Conservation (phyloP, 345 rosid genomes). For the Gossypium australe region DNA sequence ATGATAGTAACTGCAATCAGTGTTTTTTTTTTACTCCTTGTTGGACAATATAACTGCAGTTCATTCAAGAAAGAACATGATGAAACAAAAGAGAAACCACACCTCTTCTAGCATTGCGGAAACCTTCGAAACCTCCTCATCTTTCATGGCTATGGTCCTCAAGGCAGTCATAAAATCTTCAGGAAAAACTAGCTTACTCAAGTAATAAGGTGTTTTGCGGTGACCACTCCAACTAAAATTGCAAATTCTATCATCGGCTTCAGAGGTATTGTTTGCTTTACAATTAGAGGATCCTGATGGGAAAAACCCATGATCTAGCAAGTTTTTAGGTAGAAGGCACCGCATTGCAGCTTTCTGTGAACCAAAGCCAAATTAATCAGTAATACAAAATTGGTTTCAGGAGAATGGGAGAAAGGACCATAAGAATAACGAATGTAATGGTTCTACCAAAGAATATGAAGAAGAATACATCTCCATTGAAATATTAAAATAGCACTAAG, state of each 20-base stretch:
- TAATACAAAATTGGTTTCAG: neutral
- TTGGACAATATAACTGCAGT: neutral
- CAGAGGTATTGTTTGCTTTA: conserved; percentile 22
- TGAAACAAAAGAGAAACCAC: neutral
- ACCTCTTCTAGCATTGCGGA: conserved; percentile 85
- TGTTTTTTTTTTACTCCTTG: neutral
- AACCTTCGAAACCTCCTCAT: conserved; percentile 65
- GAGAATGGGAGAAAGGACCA: neutral
- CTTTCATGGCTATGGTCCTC: conserved; percentile 80
- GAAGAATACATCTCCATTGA: neutral
- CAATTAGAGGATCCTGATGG: conserved; percentile 30
- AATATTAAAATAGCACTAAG: neutral
- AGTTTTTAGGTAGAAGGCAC: conserved; percentile 66
- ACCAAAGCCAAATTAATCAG: conserved; percentile 12
- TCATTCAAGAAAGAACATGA: neutral
- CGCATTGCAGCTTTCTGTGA: conserved; percentile 77
- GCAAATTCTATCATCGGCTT: conserved; percentile 24
- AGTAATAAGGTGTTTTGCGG: conserved; percentile 69
- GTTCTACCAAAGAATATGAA: neutral
- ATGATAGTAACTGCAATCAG: neutral
- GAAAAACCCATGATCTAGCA: conserved; percentile 63
- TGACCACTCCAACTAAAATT: conserved; percentile 92
- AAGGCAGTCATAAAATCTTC: conserved; percentile 72
- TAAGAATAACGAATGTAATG: neutral
- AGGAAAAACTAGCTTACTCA: conserved; percentile 70